Percentiles rank a stretch among this genome's conserved stretches.
These are phyloP conservation scores for Acer campestre DNA, from an alignment of 345 rosid species.

Conservation along the genomic window DNA sequence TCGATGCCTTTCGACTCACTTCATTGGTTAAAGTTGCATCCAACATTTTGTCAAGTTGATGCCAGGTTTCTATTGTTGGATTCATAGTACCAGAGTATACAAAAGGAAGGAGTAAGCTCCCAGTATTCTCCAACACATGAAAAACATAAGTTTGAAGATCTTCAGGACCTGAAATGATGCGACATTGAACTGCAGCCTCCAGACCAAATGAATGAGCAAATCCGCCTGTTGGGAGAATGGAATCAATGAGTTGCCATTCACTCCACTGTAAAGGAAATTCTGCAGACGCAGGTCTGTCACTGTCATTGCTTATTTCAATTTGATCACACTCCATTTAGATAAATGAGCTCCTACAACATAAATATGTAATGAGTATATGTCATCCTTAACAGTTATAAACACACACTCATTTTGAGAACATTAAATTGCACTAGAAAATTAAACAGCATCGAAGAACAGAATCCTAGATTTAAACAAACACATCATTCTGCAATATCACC, in stretches of 20 bases:
- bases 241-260: constrained; percentile 89
- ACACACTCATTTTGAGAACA: too few relatives aligned
- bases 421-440: too few relatives aligned
- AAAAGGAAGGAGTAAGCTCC: constrained; percentile 77
- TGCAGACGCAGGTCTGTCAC: not conserved
- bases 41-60: constrained; percentile 46
- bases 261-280: constrained; percentile 63
- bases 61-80: constrained; percentile 55
- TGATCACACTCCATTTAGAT: constrained; percentile 15
- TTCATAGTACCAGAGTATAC: constrained; percentile 53
- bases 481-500: too few relatives aligned
- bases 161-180: constrained; percentile 44
- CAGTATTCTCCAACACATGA: constrained; percentile 68
- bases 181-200: constrained; percentile 81
- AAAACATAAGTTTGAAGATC: constrained; percentile 49
- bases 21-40: constrained; percentile 77
- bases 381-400: too few relatives aligned
- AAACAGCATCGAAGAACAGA: too few relatives aligned
- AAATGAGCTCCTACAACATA: too few relatives aligned
- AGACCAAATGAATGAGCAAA: constrained; percentile 91
- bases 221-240: constrained; percentile 89
- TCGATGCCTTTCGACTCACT: constrained; percentile 69
- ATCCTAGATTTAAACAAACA: too few relatives aligned
- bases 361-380: too few relatives aligned
- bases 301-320: not conserved